A percentile compares a stretch with the other conserved stretches of the same genome.
These are phyloP conservation scores for Tylopilus rubrobrunneus DNA, from an alignment of 768 basidiomycete genomes.

Conservation along the genomic window DNA sequence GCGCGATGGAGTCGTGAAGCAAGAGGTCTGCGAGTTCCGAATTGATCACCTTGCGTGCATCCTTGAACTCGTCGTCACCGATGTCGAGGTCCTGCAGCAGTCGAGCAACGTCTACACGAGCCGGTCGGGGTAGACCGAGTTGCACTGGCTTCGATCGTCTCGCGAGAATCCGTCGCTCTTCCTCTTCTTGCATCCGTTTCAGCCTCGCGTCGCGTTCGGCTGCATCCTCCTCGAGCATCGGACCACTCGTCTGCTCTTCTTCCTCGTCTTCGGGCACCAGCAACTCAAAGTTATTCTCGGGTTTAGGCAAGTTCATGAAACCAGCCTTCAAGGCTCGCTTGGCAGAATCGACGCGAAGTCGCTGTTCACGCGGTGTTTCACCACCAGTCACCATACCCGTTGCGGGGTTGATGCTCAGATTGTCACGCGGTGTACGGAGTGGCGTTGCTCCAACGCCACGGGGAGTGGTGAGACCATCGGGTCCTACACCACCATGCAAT, in stretches of 20 bases:
- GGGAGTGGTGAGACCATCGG: constrained; percentile 52
- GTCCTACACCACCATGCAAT: constrained; percentile 45
- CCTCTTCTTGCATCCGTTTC: constrained; percentile 63
- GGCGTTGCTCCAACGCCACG: constrained; percentile 66
- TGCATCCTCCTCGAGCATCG: constrained; percentile 72
- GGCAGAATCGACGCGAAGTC: constrained; percentile 53
- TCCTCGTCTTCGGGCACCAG: constrained; percentile 87
- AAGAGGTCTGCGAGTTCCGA: constrained; percentile 75
- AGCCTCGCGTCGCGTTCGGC: constrained; percentile 84
- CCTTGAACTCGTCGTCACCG: constrained; percentile 43
- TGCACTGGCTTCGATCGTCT: constrained; percentile 80
- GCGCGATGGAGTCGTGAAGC: constrained; percentile 80
- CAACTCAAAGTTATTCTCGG: constrained; percentile 97
- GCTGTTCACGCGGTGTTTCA: constrained; percentile 76
- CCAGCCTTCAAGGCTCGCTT: constrained; percentile 78
- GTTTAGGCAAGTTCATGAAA: constrained; percentile 81
- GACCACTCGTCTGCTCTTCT: constrained; percentile 30
- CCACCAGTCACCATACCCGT: constrained; percentile 53
- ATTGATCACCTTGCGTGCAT: constrained; percentile 65
- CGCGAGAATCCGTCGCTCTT: constrained; percentile 76
- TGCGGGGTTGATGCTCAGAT: constrained; percentile 78
- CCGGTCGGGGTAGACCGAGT: constrained; percentile 78
- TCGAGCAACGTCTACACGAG: constrained; percentile 67
- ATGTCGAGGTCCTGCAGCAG: constrained; percentile 60
- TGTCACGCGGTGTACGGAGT: constrained; percentile 93